Conservation (phyloP, 768 basidiomycete genomes). For the Serendipita indica region DNA sequence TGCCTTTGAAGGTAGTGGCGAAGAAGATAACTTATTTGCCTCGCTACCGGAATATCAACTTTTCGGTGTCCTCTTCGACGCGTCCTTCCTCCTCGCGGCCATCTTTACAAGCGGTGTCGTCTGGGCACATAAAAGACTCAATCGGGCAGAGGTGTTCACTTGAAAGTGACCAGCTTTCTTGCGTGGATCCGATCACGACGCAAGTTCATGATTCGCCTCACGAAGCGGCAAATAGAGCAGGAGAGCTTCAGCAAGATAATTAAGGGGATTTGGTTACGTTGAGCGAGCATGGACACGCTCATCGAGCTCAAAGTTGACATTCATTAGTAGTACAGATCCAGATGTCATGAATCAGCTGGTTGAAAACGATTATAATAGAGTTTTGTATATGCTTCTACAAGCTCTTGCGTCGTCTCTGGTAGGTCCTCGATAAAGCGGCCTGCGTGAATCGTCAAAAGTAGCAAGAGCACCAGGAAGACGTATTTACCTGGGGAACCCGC, state of each 20-base stretch:
- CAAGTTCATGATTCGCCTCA: too few relatives aligned
- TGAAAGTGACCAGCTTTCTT: too few relatives aligned
- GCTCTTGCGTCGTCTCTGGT: conserved; percentile 88
- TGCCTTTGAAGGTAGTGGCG: too few relatives aligned
- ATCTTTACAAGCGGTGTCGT: conserved; percentile 23
- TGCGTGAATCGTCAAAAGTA: conserved; percentile 21
- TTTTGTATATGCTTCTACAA: conserved; percentile 74
- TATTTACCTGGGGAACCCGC: conserved; percentile 72
- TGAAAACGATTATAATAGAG: conserved; percentile 75
- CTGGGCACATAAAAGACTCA: neutral
- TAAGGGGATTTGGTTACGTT: too few relatives aligned
- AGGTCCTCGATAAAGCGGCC: conserved; percentile 72
- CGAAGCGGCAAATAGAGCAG: too few relatives aligned
- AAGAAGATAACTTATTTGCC: conserved; percentile 46
- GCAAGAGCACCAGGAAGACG: neutral
- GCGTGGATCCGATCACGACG: too few relatives aligned
- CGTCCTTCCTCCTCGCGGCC: conserved; percentile 51
- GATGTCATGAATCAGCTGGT: conserved; percentile 21
- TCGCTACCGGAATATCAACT: conserved; percentile 60
- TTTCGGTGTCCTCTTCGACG: conserved; percentile 62
- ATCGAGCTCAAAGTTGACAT: too few relatives aligned
- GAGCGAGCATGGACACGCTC: too few relatives aligned
- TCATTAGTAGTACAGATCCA: neutral
- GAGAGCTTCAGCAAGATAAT: too few relatives aligned
- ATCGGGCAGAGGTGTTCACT: conserved; percentile 1